Evolutionary conservation across 139 green algal species (phyloP).

Genomic region (Chlamydomonas sphaeroides): DNA sequence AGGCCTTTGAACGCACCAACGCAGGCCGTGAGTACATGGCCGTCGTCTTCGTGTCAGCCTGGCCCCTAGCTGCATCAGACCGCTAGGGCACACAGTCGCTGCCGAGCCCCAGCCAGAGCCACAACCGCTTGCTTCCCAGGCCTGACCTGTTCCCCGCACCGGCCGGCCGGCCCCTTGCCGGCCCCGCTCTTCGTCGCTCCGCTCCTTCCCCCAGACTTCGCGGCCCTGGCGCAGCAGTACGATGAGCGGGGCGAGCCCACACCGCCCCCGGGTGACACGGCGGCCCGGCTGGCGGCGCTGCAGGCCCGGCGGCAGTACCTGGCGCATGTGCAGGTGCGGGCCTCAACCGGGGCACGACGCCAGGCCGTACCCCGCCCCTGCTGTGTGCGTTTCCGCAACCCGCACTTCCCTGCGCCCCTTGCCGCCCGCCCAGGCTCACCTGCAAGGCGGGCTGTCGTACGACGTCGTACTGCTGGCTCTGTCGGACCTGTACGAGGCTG

Average conservation of each 20-base stretch:
- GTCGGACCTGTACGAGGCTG: slow-evolving; percentile 37
- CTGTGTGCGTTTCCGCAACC: neutral
- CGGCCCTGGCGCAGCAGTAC: neutral
- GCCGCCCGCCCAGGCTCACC: neutral
- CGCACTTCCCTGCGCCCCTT: neutral
- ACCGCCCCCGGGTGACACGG: too few species aligned
- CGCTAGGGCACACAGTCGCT: too few species aligned
- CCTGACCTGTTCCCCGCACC: too few species aligned
- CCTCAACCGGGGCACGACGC: too few species aligned
- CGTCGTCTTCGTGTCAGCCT: too few species aligned
- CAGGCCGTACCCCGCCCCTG: neutral
- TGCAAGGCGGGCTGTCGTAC: slow-evolving; percentile 11
- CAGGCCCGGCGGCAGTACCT: slow-evolving; percentile 5
- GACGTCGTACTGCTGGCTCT: slow-evolving; percentile 31
- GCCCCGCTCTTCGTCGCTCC: too few species aligned
- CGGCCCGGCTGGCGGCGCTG: neutral
- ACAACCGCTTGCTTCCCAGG: too few species aligned
- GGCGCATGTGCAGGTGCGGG: neutral
- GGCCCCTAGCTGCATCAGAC: too few species aligned
- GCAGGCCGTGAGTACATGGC: slow-evolving; percentile 9
- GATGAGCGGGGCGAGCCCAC: too few species aligned
- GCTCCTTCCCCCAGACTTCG: too few species aligned
- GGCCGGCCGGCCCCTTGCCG: too few species aligned
- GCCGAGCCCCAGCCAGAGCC: too few species aligned
- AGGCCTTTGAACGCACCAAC: slow-evolving; percentile 34